Base-by-base conservation (phyloP, 352 stramenopile species). In the Phytophthora fragariae region DNA sequence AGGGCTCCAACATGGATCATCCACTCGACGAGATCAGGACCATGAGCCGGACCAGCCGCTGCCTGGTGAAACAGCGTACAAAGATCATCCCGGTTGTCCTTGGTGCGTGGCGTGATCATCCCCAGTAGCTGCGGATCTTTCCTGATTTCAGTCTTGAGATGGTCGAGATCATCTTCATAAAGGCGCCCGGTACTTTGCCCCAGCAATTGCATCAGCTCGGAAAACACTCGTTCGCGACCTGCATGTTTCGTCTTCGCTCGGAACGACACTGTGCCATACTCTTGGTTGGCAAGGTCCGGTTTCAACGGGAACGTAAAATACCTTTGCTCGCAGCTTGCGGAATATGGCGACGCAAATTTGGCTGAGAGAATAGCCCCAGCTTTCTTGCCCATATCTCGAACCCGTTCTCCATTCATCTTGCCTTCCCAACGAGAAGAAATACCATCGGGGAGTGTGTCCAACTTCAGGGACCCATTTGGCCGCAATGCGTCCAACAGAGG, bases 1-100 rank as follows among this genome's bases (percentile, higher is more conserved):
- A 54, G 47, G 19, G 47, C 47, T 29, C 47, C 47, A 31, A 54
- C 19, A 6, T 54, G 47, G 19, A 54, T 54, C 47, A 54, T 54
- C 47, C 47, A 54, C 19, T 54, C 47, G 17, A 54, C 47, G 17
- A 54, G 47, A 10, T 54, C 19, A 17, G 19, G n/a, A 14, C 31
- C 47, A 29, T 54, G 47, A 17, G 47, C 47, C 10, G 47, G 47
- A 29, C 47, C 47, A 7, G 47, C 47, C 5, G 47, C 17, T 29
- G n/a, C 47, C 47, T 54, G 47, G 19, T 54, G 47, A 19, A 54
- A 19, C 19, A 54, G 19, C 47, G 47, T 54, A 15, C 47, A 54
- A 3, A 54, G 19, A 2, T 54, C 19, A 29, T 54, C 19, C 17
- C 8, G 47, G 19, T 54, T 54, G 1, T 54, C 19, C 10, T 29